phyloP scores from a whole-genome alignment of 225 moss, liverwort and hornwort genomes.

The Bryum argenteum region DNA sequence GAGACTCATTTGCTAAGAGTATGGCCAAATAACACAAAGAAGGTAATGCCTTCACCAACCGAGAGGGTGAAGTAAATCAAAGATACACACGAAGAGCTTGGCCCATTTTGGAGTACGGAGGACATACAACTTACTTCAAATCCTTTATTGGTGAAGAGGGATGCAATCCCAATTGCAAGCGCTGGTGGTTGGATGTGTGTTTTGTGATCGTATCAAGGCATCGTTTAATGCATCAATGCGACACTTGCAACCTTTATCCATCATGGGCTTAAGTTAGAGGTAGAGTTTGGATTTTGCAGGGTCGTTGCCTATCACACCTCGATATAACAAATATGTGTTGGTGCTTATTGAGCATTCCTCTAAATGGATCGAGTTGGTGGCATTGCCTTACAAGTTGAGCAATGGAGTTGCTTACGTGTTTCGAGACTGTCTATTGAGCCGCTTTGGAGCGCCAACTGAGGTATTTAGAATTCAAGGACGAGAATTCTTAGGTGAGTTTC shows the following conservation, averaged over 20 bases:
- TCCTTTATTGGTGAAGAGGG: too few relatives aligned
- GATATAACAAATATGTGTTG: background rate
- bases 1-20: background rate
- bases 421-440: background rate
- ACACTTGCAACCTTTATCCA: background rate
- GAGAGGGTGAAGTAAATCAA: background rate
- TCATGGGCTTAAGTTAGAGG: background rate
- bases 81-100: background rate
- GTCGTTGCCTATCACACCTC: background rate
- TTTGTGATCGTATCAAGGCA: background rate
- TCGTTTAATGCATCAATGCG: background rate
- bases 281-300: background rate
- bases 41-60: background rate
- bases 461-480: background rate
- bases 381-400: background rate
- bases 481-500: too few relatives aligned
- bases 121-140: background rate
- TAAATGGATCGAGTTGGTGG: too few relatives aligned
- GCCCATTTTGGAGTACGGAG: background rate
- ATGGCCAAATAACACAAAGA: background rate
- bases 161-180: too few relatives aligned
- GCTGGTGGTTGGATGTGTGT: background rate
- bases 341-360: background rate
- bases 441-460: background rate
- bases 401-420: background rate